Conservation (phyloP, 192 early-diverging fungal species). For the Helicostylum pulchrum region DNA sequence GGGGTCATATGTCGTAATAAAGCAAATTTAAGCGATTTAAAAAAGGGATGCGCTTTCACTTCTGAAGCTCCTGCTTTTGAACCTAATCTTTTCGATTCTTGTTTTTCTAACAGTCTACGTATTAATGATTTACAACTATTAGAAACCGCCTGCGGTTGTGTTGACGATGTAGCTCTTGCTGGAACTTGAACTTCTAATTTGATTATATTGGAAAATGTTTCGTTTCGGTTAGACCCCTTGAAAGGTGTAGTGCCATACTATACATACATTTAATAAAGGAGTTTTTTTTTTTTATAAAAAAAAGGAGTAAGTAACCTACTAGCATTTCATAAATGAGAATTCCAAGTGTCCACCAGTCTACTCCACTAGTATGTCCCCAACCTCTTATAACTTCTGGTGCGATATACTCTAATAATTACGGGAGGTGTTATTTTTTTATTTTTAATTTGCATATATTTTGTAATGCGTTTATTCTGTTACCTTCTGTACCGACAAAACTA, state of each 20-base stretch:
- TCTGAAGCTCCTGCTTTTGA: conserved; percentile 86
- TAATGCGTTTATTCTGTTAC: conserved; percentile 21
- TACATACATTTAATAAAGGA: neutral
- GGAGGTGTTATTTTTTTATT: too few species aligned
- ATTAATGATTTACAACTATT: conserved; percentile 71
- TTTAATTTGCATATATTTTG: neutral
- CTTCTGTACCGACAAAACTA: conserved; percentile 97
- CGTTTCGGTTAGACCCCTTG: conserved; percentile 85
- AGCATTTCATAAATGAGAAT: conserved; percentile 98
- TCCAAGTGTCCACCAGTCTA: conserved; percentile 99
- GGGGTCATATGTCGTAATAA: conserved; percentile 79
- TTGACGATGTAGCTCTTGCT: conserved; percentile 20
- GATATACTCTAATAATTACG: conserved; percentile 75
- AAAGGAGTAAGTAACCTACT: conserved; percentile 29
- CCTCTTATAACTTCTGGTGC: conserved; percentile 97
- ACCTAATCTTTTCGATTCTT: conserved; percentile 85
- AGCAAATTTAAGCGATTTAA: conserved; percentile 91
- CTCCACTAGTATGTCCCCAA: conserved; percentile 85
- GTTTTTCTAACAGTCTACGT: conserved; percentile 81
- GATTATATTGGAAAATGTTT: conserved; percentile 87
- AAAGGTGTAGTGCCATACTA: conserved; percentile 89
- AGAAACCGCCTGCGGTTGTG: conserved; percentile 17
- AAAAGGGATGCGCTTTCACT: conserved; percentile 89
- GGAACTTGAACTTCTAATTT: conserved; percentile 79
- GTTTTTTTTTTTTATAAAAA: conserved; percentile 3